Conservation (phyloP, 2,329 filamentous ascomycete species). For the Ophiostoma tasmaniense region DNA sequence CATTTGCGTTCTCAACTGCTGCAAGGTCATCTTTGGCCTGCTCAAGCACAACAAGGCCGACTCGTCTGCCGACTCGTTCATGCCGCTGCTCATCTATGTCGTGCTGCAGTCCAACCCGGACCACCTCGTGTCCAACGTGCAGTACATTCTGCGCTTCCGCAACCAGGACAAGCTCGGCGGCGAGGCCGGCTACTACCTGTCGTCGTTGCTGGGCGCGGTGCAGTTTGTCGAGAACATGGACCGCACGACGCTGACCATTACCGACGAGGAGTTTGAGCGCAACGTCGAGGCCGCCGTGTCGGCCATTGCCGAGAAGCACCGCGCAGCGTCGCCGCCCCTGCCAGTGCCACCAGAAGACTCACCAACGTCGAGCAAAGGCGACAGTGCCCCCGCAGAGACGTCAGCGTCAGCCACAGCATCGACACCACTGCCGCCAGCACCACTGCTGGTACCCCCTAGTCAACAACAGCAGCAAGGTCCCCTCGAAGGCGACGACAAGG, state of each 20-base stretch:
- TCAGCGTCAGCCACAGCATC: not conserved
- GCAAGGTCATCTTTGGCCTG: conserved; percentile 97
- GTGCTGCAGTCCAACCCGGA: conserved; percentile 91
- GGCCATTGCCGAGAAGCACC: conserved; percentile 86
- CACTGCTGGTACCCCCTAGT: not conserved
- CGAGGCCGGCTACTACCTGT: conserved; percentile 97
- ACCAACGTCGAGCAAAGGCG: conserved; percentile 30
- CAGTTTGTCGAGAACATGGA: conserved; percentile 97
- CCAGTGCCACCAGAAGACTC: conserved; percentile 26
- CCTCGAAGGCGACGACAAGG: conserved; percentile 58
- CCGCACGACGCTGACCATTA: conserved; percentile 83
- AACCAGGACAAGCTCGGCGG: conserved; percentile 96
- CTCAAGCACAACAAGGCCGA: conserved; percentile 88
- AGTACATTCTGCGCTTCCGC: conserved; percentile 93
- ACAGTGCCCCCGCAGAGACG: not conserved
- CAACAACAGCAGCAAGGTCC: too few relatives aligned
- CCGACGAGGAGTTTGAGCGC: conserved; percentile 88
- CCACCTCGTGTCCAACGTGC: conserved; percentile 91
- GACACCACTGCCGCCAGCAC: not conserved
- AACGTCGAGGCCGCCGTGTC: conserved; percentile 96
- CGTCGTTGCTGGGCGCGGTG: conserved; percentile 87
- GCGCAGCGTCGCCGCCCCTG: conserved; percentile 40
- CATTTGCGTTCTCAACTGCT: conserved; percentile 95
- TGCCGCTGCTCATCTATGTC: conserved; percentile 90
- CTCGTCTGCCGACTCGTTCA: conserved; percentile 92